Conservation (phyloP, 163 green algal species). For the Prototheca cutis region DNA sequence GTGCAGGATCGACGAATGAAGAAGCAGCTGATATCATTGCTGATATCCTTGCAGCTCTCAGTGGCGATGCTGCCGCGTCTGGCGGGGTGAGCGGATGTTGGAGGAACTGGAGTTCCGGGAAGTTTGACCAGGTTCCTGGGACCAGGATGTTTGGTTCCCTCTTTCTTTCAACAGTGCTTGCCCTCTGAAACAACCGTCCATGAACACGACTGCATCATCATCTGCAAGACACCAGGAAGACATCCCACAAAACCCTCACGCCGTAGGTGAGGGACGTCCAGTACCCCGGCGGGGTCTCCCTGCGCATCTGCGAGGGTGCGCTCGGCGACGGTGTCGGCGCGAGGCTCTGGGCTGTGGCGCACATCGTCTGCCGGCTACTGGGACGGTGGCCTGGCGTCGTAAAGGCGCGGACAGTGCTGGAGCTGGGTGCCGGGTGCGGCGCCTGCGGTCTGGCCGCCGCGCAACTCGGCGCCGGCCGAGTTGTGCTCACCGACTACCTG, state of each 20-base stretch:
- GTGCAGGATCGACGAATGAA: too few relatives aligned
- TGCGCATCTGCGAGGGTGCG: conserved; percentile 57
- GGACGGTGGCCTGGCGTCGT: conserved; percentile 38
- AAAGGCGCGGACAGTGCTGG: conserved; percentile 46
- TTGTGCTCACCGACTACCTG: conserved; percentile 67
- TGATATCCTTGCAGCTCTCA: conserved; percentile 3
- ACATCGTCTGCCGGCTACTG: conserved; percentile 37
- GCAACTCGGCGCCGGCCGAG: conserved; percentile 43
- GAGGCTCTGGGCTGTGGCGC: conserved; percentile 52
- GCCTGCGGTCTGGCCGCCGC: conserved; percentile 62
- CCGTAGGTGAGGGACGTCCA: background rate
- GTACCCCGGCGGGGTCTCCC: conserved; percentile 13
- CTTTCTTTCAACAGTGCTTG: too few relatives aligned
- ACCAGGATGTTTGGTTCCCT: too few relatives aligned
- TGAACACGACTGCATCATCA: too few relatives aligned
- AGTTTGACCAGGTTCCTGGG: too few relatives aligned
- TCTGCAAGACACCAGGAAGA: too few relatives aligned
- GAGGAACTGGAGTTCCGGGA: too few relatives aligned
- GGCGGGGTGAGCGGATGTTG: background rate
- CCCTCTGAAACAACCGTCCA: too few relatives aligned
- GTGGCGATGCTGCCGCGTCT: background rate
- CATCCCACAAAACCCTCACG: too few relatives aligned
- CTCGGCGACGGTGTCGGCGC: conserved; percentile 74
- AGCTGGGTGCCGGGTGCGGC: conserved; percentile 68
- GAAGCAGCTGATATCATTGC: background rate